phyloP scores from a whole-genome alignment of 305 asterid species.

The Coffea humblotiana region DNA sequence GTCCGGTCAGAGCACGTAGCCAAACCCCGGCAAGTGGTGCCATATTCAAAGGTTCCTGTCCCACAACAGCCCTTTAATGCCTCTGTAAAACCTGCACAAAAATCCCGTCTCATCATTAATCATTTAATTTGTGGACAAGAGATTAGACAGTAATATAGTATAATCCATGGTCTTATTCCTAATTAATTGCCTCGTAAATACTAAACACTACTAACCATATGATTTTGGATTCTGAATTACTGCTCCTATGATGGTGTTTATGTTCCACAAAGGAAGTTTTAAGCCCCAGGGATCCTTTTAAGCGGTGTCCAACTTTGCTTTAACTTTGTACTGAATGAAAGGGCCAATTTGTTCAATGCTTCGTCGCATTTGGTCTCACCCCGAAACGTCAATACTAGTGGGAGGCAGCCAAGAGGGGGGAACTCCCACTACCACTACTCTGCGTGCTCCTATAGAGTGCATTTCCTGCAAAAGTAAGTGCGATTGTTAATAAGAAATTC shows the following conservation, averaged over 20 bases:
- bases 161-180: background rate
- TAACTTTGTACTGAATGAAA: constrained; percentile 36
- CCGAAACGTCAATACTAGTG: constrained; percentile 32
- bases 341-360: constrained; percentile 39
- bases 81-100: constrained; percentile 42
- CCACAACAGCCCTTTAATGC: constrained; percentile 52
- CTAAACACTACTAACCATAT: constrained; percentile 31
- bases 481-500: no score
- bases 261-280: constrained; percentile 32
- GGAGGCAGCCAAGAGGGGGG: constrained; percentile 52
- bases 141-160: background rate
- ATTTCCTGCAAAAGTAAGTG: constrained; percentile 27
- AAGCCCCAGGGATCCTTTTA: constrained; percentile 21
- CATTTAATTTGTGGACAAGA: background rate
- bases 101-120: background rate
- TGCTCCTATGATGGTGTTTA: constrained; percentile 26
- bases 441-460: constrained; percentile 42
- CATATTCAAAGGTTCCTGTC: constrained; percentile 42
- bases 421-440: constrained; percentile 42
- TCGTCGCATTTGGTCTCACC: constrained; percentile 33
- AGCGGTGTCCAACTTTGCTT: constrained; percentile 20
- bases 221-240: constrained; percentile 35
- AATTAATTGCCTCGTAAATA: background rate
- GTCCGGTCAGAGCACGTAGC: constrained; percentile 41
- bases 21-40: constrained; percentile 40